Conservation (phyloP, 2,329 filamentous ascomycete genomes). For the Coniochaeta sp. region DNA sequence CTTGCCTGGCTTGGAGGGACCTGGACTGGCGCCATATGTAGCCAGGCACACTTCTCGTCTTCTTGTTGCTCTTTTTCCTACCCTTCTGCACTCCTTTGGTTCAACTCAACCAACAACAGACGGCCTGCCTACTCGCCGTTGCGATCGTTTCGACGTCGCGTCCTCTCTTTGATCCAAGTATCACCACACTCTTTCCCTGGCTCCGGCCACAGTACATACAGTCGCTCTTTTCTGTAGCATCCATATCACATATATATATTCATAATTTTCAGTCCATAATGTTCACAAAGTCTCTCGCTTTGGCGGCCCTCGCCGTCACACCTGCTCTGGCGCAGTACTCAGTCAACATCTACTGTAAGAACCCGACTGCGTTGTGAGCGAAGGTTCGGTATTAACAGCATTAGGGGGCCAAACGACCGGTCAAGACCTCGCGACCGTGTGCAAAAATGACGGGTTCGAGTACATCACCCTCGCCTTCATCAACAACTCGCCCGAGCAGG, state of each 20-base stretch:
- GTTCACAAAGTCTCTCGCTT: constrained; percentile 16
- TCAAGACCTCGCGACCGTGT: constrained; percentile 18
- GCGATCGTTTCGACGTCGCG: constrained; percentile 23
- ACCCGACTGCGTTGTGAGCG: background rate
- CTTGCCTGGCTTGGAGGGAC: too few relatives aligned
- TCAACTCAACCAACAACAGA: constrained; percentile 14
- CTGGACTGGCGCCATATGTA: background rate
- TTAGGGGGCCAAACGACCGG: constrained; percentile 18
- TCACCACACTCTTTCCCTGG: constrained; percentile 15
- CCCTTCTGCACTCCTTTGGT: constrained; percentile 8
- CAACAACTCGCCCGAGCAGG: constrained; percentile 29
- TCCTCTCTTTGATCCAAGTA: constrained; percentile 21
- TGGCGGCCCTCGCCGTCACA: constrained; percentile 16
- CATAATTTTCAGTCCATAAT: constrained; percentile 8
- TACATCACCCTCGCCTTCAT: constrained; percentile 32
- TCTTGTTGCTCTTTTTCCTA: constrained; percentile 4
- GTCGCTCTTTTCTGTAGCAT: constrained; percentile 12
- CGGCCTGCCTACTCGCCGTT: constrained; percentile 17
- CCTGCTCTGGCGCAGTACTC: constrained; percentile 13
- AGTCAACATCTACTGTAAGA: constrained; percentile 22
- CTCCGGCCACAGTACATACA: constrained; percentile 9
- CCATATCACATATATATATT: constrained; percentile 5
- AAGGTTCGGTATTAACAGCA: background rate
- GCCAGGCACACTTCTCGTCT: background rate
- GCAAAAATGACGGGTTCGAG: constrained; percentile 26